These are phyloP conservation scores for Daldinia childiae DNA, from an alignment of 495 filamentous ascomycete species.

Conservation along the genomic window DNA sequence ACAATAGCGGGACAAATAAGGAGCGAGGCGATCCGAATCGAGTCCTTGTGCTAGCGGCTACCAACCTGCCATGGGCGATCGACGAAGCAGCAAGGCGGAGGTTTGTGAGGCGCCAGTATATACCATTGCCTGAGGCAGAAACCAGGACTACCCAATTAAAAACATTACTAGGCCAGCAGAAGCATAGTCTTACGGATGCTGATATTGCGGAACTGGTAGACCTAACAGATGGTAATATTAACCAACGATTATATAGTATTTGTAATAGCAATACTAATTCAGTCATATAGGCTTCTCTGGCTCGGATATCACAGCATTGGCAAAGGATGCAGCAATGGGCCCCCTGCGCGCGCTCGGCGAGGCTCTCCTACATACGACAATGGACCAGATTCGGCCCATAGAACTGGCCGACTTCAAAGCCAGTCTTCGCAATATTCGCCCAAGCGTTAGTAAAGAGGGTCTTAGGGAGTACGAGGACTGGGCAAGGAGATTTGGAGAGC, in stretches of 20 bases:
- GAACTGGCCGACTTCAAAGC: conserved; percentile 82
- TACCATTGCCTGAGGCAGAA: conserved; percentile 86
- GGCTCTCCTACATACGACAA: conserved; percentile 85
- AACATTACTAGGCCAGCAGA: conserved; percentile 84
- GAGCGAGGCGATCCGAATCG: conserved; percentile 85
- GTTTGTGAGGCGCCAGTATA: conserved; percentile 96
- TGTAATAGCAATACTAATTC: conserved; percentile 16
- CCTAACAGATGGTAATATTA: conserved; percentile 79
- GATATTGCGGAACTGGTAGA: conserved; percentile 82
- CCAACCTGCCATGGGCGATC: conserved; percentile 97
- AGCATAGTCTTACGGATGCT: conserved; percentile 75
- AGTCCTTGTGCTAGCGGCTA: conserved; percentile 93
- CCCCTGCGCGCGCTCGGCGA: conserved; percentile 92
- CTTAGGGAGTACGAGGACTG: conserved; percentile 91
- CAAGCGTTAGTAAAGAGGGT: conserved; percentile 87
- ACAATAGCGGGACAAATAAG: conserved; percentile 45
- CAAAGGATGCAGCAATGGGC: conserved; percentile 98
- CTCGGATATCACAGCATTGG: conserved; percentile 95
- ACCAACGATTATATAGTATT: background rate
- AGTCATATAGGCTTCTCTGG: conserved; percentile 82
- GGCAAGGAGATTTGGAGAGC: conserved; percentile 91
- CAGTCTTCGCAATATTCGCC: conserved; percentile 85
- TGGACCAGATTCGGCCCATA: conserved; percentile 93
- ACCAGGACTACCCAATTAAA: conserved; percentile 81
- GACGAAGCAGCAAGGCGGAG: conserved; percentile 92